A percentile compares a stretch with the other conserved stretches of the same genome.
Conservation (phyloP, 2,329 filamentous ascomycete genomes). For the Dactylellina leptospora region DNA sequence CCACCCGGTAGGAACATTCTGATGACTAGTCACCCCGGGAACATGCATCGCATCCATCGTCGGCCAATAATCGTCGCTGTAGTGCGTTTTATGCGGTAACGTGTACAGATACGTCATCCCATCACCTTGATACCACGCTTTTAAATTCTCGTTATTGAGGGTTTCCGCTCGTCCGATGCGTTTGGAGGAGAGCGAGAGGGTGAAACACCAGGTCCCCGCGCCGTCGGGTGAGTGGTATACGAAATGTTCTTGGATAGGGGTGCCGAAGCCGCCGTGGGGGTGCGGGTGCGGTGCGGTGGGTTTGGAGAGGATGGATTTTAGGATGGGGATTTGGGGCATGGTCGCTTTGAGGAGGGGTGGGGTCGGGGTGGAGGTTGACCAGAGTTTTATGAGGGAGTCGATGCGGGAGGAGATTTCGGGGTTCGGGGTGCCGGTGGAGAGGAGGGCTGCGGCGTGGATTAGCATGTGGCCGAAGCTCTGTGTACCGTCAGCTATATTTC, state of each 20-base stretch:
- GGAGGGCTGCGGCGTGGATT: constrained; percentile 16
- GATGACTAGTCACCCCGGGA: constrained; percentile 46
- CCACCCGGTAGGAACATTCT: constrained; percentile 8
- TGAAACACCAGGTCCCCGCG: constrained; percentile 30
- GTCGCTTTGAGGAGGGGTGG: background rate
- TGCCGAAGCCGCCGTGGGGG: constrained; percentile 20
- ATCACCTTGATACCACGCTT: constrained; percentile 50
- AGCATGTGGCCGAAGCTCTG: constrained; percentile 19
- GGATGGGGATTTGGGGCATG: constrained; percentile 17
- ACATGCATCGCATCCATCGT: constrained; percentile 53
- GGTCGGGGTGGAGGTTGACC: constrained; percentile 13
- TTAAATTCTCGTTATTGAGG: constrained; percentile 29
- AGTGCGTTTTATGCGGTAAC: constrained; percentile 40
- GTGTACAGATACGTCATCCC: constrained; percentile 53
- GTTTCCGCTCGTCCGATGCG: constrained; percentile 33
- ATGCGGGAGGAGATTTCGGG: background rate
- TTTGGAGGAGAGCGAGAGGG: constrained; percentile 18
- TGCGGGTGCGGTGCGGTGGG: background rate
- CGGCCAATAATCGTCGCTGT: constrained; percentile 48
- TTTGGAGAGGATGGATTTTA: constrained; percentile 14
- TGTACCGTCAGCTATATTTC: no score
- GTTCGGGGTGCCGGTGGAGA: constrained; percentile 7
- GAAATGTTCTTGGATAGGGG: constrained; percentile 43
- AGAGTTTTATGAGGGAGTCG: constrained; percentile 21
- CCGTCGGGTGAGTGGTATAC: constrained; percentile 27